Base-by-base conservation (phyloP, 495 filamentous ascomycete species). In the Daldinia bambusicola region DNA sequence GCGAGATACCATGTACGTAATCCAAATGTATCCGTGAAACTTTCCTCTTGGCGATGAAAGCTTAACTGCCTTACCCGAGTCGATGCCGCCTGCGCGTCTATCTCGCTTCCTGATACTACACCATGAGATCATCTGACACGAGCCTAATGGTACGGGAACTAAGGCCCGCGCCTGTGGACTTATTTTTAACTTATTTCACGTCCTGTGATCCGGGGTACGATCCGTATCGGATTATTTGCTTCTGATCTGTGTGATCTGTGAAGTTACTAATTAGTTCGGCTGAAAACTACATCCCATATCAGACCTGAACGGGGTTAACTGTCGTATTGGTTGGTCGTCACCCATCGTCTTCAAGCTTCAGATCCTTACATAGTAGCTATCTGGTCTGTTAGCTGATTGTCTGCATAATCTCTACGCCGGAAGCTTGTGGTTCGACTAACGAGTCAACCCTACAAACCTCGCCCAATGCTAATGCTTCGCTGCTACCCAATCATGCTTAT, bases 1-100 rank as follows among this genome's bases (percentile, higher is more conserved):
- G 38, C 20, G 36, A 66, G 56, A 66, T 61, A 62, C 41, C 36
- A 61, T 56, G 70, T 73, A 73, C 70, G 70, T 69, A 73, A 69
- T 73, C 65, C 61, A 61, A 62, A 41, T 45, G 57, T 48, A 60
- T 43, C 32, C 36, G 6, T 43, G 13, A 66, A 38, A 61, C 40
- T 53, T n/a, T 18, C 16, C 52, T 55, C 20, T 45, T 55, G 20
- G 50, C 56, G n/a, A 61, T 40, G 55, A 55, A 48, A 65, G 50
- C 59, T 50, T 64, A 68, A 38, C n/a, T 48, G 37, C n/a, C n/a
- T 64, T 53, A 31, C 50, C 50, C 26, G 50, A 32, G 38, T 56
- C 26, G 6, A 51, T 66, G 20, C 36, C 40, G 58, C 43, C 52
- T 32, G 41, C 61, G 70, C 70, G 66, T 69, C 61, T 69, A 65